These are phyloP conservation scores for Coffea humblotiana DNA, from an alignment of 305 asterid genomes.

Conservation along the genomic window DNA sequence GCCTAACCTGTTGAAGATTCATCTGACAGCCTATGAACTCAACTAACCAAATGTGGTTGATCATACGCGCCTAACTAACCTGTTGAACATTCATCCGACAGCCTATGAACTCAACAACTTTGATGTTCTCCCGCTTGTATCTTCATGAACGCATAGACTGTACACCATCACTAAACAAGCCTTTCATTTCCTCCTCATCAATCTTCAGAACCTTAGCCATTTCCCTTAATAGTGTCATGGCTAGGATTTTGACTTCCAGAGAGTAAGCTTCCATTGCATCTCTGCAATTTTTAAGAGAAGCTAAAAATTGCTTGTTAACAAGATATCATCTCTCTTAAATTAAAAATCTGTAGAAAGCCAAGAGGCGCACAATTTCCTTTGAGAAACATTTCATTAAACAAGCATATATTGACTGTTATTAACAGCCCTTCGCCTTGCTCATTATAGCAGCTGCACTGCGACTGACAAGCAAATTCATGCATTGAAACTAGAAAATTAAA, in stretches of 20 bases:
- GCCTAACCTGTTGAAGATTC: no score
- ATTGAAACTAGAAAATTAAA: neutral
- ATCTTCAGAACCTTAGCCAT: slow-evolving; percentile 43
- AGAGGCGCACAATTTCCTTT: no score
- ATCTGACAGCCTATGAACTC: no score
- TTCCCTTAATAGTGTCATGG: slow-evolving; percentile 26
- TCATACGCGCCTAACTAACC: no score
- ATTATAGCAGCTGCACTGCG: neutral
- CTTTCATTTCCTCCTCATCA: slow-evolving; percentile 35
- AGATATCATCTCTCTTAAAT: neutral
- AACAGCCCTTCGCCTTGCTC: no score
- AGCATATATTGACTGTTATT: no score
- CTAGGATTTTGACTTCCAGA: slow-evolving; percentile 35
- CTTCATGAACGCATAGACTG: slow-evolving; percentile 53
- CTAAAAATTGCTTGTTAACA: neutral
- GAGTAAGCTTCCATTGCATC: slow-evolving; percentile 38
- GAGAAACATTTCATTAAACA: no score
- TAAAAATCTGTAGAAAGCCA: neutral
- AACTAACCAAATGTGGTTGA: no score
- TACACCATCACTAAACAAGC: slow-evolving; percentile 35
- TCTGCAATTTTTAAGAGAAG: slow-evolving; percentile 24
- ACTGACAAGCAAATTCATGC: neutral
- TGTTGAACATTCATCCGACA: no score
- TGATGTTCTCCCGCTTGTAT: slow-evolving; percentile 10
- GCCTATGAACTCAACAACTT: no score